Base-by-base conservation (phyloP, 176 grass and related monocot species). In the Cymbopogon citratus region DNA sequence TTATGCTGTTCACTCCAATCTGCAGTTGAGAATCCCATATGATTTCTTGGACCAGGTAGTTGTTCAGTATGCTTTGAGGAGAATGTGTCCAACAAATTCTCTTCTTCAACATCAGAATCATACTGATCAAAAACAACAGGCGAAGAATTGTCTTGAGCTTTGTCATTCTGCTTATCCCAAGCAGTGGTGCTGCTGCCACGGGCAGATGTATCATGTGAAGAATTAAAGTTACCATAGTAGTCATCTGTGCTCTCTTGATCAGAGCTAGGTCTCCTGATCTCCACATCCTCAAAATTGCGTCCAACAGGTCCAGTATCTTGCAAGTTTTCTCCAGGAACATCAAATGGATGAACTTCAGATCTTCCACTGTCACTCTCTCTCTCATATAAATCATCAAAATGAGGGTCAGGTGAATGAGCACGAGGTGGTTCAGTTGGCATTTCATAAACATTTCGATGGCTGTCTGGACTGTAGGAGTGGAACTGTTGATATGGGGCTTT, bases 71-170 rank as follows among this genome's bases (percentile, higher is more conserved):
- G 75, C 78, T 81, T 85, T 85, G 74, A 80, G 41, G 85, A 82
- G 48, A 91, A 88, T 67, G 61, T 76, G 85, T 89, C 91, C 19
- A 87, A 82, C 31, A 94, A 69, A 77, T 91, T 92, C 15, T 69
- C 75, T 80, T 92, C 83, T 76, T 89, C 90, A 83, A 80, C 81
- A 87, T 87, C 88, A 89, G 86, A 84, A 87, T 84, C 68, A 92
- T 87, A 92, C 41, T 84, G 66, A 91, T 98, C 90, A 87, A 94
- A 98, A 59, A 76, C 41, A 43, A 70, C 75, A 26, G 51, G 66
- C 74, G 77, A 87, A 86, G 78, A 85, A 67, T 77, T 83, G 70
- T 10, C 36, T 66, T 66, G 25, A 74, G 67, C 74, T 71, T 76
- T 77, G 67, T 85, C 68, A 38, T 65, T 73, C 51, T 81, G 73